Evolutionary conservation across 2,329 filamentous ascomycete species (phyloP), one percentile per base, ranked within the genome.

Genomic region (Trichoderma gracile): DNA sequence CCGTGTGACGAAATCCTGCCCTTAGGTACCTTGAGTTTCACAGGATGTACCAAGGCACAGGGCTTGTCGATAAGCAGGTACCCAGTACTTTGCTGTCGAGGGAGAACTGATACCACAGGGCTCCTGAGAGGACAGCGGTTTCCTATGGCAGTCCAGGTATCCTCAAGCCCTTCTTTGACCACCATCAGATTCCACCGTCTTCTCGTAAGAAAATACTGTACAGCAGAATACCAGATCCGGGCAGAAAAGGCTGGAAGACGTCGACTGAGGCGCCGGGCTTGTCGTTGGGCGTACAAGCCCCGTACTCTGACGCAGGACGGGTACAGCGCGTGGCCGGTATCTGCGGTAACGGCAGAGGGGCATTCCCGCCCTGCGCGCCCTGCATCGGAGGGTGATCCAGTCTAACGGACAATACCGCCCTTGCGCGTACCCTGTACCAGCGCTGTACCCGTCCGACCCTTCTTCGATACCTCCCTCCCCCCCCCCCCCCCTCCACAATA

Each of bases 401-500:
- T 0, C n/a, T 46, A 62, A 45, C 58, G 15, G 6, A 33, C 10
- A 33, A 54, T 62, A 62, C 58, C 15, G n/a, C 47, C 40, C 15
- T 19, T 7, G 49, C 25, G 53, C 25, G 58, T 62, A 52, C 49
- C 33, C 27, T 52, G 49, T 52, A 62, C 58, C 40, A 27, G n/a
- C n/a, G n/a, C n/a, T n/a, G n/a, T n/a, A n/a, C n/a, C n/a, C n/a
- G n/a, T n/a, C n/a, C n/a, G n/a, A n/a, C n/a, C n/a, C n/a, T n/a
- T n/a, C n/a, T n/a, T n/a, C n/a, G n/a, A n/a, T 25, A 25, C 3
- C 3, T 25, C 5, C 25, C 5, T 25, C 25, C 3, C 25, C 45
- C 52, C 47, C 47, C 42, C 40, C 21, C 17, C 47, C 25, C 30
- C 40, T 45, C 58, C 58, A 62, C 58, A 47, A 47, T 55, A 49